Base-by-base conservation (phyloP, 2,329 filamentous ascomycete genomes). In the Whalleya microplaca region DNA sequence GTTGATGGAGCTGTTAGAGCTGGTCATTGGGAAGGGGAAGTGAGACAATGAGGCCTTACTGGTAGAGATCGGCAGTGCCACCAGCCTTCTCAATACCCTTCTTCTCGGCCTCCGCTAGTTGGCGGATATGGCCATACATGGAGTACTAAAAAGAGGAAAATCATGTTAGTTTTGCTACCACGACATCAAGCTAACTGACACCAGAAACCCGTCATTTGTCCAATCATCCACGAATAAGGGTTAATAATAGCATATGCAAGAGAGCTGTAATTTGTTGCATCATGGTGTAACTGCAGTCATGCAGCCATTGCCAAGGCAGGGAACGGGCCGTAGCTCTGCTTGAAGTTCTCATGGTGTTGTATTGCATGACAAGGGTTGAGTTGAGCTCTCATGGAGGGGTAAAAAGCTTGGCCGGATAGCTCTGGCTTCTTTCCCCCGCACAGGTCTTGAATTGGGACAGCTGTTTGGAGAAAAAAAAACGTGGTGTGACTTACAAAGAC, bases 41-140 rank as follows among this genome's bases (percentile, higher is more conserved):
- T 10, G 2, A 3, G 37, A 8, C 21, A 19, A 21, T 20, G 18
- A 41, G 55, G 52, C 71, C 84, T 60, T 78, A 89, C 87, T 96
- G 92, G 85, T 81, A 96, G 72, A 98, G 73, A 70, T 94, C 90
- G 76, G 81, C 92, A 44, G 81, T 78, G 64, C 93, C 93, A 64
- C 95, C 95, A 62, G 92, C 92, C 71, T 88, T 86, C 79, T 93
- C 88, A 71, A 97, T 91, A 72, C 95, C 95, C 71, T 84, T 86
- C 83, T 93, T 90, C 82, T 98, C 93, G 63, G 92, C 92, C 75
- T 95, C 87, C 70, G 94, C 95, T 69, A 97, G 76, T 72, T 87
- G 78, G 77, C 83, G 80, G 77, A 97, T 89, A 79, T 97, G 93
- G 78, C 95, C 94, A 79, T 95, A 96, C 85, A 92, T 90, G 66